phyloP scores from a whole-genome alignment of 306 rosid genomes.

The Cicer arietinum region DNA sequence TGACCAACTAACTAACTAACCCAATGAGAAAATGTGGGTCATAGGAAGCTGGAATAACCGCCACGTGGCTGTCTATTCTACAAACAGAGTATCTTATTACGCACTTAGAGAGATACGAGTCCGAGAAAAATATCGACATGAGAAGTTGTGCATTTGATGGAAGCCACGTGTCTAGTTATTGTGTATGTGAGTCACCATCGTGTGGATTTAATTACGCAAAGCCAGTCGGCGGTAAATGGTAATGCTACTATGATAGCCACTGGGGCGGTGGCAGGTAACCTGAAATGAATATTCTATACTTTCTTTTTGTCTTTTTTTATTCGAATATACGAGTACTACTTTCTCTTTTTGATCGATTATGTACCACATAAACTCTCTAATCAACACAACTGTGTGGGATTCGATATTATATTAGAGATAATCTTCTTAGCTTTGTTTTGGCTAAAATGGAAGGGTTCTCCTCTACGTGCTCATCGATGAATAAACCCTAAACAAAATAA shows the following conservation, averaged over 20 bases:
- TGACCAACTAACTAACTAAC: constrained; percentile 40
- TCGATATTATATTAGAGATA: too few relatives aligned
- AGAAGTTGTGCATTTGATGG: not conserved
- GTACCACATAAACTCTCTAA: too few relatives aligned
- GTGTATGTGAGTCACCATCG: constrained; percentile 24
- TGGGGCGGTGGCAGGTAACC: constrained; percentile 47
- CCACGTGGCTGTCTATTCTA: constrained; percentile 33
- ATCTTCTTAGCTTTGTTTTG: too few relatives aligned
- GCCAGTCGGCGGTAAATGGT: constrained; percentile 33
- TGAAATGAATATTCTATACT: constrained; percentile 20
- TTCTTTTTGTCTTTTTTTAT: not conserved
- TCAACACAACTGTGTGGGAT: too few relatives aligned
- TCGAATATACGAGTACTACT: too few relatives aligned
- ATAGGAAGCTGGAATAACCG: not conserved
- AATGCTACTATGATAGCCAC: not conserved
- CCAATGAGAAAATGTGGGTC: constrained; percentile 27
- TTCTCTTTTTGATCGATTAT: too few relatives aligned
- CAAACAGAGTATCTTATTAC: not conserved
- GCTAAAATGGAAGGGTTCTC: too few relatives aligned
- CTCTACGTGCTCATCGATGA: too few relatives aligned
- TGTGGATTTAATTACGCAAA: constrained; percentile 11
- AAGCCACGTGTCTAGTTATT: constrained; percentile 35
- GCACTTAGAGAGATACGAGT: constrained; percentile 45
- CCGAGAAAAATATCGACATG: not conserved
- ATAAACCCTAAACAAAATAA: too few relatives aligned